A percentile compares a stretch with the other conserved stretches of the same genome.
Conservation (phyloP, 177 flowering plant species). For the Vitis hybrid region DNA sequence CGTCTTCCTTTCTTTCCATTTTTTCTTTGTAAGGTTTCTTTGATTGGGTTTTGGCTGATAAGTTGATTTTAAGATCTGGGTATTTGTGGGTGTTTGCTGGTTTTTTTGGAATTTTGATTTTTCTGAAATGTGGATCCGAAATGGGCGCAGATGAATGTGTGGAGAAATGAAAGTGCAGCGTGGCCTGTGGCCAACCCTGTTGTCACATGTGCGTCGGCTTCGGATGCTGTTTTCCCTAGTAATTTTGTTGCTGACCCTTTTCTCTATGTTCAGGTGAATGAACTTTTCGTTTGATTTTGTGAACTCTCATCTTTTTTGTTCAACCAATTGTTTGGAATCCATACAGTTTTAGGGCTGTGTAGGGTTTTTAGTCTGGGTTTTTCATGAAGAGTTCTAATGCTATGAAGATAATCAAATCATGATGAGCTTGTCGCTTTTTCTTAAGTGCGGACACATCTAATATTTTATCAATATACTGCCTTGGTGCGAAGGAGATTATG, state of each 20-base stretch:
- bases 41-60: not conserved
- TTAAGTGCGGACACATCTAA: too few relatives aligned
- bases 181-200: slow-evolving; percentile 99
- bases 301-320: not conserved
- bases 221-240: slow-evolving; percentile 71
- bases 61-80: slow-evolving; percentile 2
- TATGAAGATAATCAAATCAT: too few relatives aligned
- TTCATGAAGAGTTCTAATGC: too few relatives aligned
- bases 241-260: slow-evolving; percentile 97
- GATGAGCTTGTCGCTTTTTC: too few relatives aligned
- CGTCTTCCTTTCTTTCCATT: not conserved
- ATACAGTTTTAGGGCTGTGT: too few relatives aligned
- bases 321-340: too few relatives aligned
- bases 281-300: not conserved
- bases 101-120: not conserved
- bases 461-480: too few relatives aligned
- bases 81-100: not conserved
- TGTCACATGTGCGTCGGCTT: slow-evolving; percentile 68
- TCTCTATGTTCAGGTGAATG: slow-evolving; percentile 66
- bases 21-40: not conserved
- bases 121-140: slow-evolving; percentile 5
- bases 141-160: slow-evolving; percentile 49
- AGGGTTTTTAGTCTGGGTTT: too few relatives aligned
- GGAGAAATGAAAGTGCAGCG: slow-evolving; percentile 64
- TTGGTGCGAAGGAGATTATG: too few relatives aligned